phyloP scores from a whole-genome alignment of 371 early-diverging fungal genomes.

The Mucor indicus region DNA sequence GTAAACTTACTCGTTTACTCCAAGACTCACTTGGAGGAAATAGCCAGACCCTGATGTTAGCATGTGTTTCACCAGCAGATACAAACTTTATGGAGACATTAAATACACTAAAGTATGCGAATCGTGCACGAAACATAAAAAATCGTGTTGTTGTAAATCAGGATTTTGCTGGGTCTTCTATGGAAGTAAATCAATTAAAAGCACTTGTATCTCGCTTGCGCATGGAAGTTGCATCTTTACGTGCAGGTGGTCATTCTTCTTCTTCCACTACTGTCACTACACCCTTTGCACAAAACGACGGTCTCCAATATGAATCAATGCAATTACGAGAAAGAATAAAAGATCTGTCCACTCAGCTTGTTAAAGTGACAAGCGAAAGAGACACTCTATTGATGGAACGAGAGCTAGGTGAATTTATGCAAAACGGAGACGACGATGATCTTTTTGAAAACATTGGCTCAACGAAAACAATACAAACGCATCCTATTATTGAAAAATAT shows the following conservation, averaged over 20 bases:
- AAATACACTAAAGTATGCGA: slow-evolving; percentile 90
- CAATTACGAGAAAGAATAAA: slow-evolving; percentile 5
- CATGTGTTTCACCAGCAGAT: slow-evolving; percentile 83
- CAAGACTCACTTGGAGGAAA: slow-evolving; percentile 96
- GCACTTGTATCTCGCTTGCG: slow-evolving; percentile 61
- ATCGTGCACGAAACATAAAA: slow-evolving; percentile 83
- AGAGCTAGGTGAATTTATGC: slow-evolving; percentile 39
- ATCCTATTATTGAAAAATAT: slow-evolving; percentile 56
- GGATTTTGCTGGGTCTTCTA: slow-evolving; percentile 49
- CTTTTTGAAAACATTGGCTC: slow-evolving; percentile 13
- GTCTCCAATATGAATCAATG: slow-evolving; percentile 25
- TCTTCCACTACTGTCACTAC: slow-evolving; percentile 8
- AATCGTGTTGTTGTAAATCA: slow-evolving; percentile 78
- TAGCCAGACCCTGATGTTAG: slow-evolving; percentile 86
- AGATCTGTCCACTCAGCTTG: slow-evolving; percentile 27
- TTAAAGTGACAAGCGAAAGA: slow-evolving; percentile 53
- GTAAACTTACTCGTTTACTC: slow-evolving; percentile 95
- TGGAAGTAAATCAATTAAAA: slow-evolving; percentile 66
- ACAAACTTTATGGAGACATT: slow-evolving; percentile 81
- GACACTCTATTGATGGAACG: slow-evolving; percentile 60
- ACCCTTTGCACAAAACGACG: slow-evolving; percentile 21
- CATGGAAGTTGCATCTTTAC: slow-evolving; percentile 51
- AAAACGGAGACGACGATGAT: slow-evolving; percentile 10
- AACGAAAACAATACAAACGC: slow-evolving; percentile 18
- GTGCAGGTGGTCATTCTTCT: slow-evolving; percentile 20